These are phyloP conservation scores for Miscanthus sacchariflorus DNA, from an alignment of 202 grass and related monocot genomes.

Conservation along the genomic window DNA sequence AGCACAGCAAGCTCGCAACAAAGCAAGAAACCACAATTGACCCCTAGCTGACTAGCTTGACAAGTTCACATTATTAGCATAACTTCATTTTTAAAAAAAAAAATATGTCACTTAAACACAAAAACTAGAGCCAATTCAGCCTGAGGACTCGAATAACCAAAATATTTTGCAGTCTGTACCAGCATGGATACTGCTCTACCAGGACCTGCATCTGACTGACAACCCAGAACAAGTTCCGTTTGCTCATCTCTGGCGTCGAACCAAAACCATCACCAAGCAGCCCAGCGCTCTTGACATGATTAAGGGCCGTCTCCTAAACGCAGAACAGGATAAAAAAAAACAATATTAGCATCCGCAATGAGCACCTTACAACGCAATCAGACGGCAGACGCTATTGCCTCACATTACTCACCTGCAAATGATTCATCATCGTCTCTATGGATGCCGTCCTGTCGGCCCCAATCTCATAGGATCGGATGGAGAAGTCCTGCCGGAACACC, in stretches of 20 bases:
- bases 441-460: constrained; percentile 81
- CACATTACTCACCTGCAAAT: constrained; percentile 65
- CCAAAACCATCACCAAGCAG: constrained; percentile 85
- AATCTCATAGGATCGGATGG: constrained; percentile 89
- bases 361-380: not conserved
- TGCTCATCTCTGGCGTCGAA: constrained; percentile 83
- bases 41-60: not conserved
- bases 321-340: not conserved
- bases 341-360: not conserved
- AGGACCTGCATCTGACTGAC: constrained; percentile 81
- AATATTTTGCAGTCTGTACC: constrained; percentile 51
- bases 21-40: not conserved
- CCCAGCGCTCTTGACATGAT: constrained; percentile 78
- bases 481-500: constrained; percentile 87
- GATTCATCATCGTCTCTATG: constrained; percentile 93
- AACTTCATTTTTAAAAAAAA: not conserved
- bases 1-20: not conserved
- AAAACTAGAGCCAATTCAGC: not conserved
- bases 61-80: not conserved
- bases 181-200: constrained; percentile 81
- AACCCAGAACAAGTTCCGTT: constrained; percentile 86
- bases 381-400: too few relatives aligned
- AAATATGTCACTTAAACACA: not conserved
- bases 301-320: constrained; percentile 72
- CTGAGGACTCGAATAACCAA: not conserved